Percentiles rank a stretch among this genome's conserved stretches.
Conservation (phyloP, 2,329 filamentous ascomycete species). For the Teratosphaeria gauchensis region DNA sequence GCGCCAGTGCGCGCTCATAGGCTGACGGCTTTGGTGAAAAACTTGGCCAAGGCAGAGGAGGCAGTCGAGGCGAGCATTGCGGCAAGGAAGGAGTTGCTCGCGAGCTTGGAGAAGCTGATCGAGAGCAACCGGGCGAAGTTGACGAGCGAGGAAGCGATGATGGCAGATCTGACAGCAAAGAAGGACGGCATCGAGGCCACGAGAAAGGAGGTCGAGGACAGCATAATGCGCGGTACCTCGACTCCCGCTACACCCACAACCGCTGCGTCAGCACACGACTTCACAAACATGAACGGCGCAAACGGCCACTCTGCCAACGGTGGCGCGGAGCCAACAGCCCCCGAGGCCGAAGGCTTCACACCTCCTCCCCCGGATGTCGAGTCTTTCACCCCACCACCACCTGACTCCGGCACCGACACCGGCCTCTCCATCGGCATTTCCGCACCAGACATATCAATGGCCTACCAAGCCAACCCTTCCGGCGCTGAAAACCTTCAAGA, state of each 20-base stretch:
- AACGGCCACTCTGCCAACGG: conserved; percentile 1
- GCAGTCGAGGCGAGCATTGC: conserved; percentile 85
- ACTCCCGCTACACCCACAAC: conserved; percentile 43
- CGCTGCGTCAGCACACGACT: conserved; percentile 25
- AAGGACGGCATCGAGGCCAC: conserved; percentile 66
- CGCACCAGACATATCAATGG: neutral
- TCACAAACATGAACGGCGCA: neutral
- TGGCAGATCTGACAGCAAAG: conserved; percentile 28
- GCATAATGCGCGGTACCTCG: conserved; percentile 75
- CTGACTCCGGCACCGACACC: conserved; percentile 6
- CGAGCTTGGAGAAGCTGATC: conserved; percentile 72
- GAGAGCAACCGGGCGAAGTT: conserved; percentile 62
- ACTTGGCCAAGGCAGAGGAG: conserved; percentile 75
- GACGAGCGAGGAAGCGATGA: conserved; percentile 53
- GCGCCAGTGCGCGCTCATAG: conserved; percentile 87
- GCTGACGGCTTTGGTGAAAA: conserved; percentile 81
- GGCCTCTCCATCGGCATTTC: conserved; percentile 2
- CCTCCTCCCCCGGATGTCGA: conserved; percentile 73
- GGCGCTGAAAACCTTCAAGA: conserved; percentile 26
- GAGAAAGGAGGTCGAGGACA: conserved; percentile 81
- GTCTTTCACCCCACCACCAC: conserved; percentile 61
- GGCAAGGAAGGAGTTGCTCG: conserved; percentile 66
- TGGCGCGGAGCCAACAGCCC: conserved; percentile 15
- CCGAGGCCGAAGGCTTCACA: conserved; percentile 40
- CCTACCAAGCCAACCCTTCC: conserved; percentile 27